Evolutionary conservation across 2,329 filamentous ascomycete species (phyloP).

Genomic region (Karstenula rhodostoma): DNA sequence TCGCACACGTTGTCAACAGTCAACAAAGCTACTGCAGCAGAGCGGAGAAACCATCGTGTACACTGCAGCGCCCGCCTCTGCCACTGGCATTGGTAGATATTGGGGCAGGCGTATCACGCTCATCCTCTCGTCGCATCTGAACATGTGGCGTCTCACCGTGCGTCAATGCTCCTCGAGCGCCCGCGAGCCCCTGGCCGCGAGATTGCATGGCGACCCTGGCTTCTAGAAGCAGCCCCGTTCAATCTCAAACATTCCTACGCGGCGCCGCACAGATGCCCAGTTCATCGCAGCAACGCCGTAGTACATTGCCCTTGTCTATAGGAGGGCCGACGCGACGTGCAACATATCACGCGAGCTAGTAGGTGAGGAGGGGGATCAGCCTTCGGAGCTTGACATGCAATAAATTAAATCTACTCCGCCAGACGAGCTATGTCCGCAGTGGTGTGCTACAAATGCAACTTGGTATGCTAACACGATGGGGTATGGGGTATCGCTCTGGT

Average conservation of each 20-base stretch:
- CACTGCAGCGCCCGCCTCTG: background rate
- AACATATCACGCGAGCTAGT: background rate
- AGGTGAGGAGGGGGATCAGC: background rate
- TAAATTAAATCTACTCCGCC: slow-evolving; percentile 18
- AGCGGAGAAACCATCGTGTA: slow-evolving; percentile 11
- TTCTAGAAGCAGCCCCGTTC: slow-evolving; percentile 11
- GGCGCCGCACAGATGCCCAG: background rate
- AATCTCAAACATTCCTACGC: slow-evolving; percentile 13
- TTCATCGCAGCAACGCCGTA: background rate
- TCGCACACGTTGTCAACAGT: slow-evolving; percentile 5
- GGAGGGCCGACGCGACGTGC: background rate
- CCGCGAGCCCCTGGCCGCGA: slow-evolving; percentile 16
- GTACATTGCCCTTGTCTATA: background rate
- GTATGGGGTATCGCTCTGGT: slow-evolving; percentile 22
- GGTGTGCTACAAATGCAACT: slow-evolving; percentile 19
- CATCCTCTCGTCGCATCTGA: slow-evolving; percentile 6
- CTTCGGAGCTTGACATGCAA: background rate
- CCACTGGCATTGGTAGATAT: background rate
- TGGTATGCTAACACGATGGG: slow-evolving; percentile 9
- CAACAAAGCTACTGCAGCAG: slow-evolving; percentile 10
- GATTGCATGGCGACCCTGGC: slow-evolving; percentile 19
- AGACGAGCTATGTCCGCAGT: background rate
- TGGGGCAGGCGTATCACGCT: background rate
- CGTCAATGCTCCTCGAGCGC: slow-evolving; percentile 10
- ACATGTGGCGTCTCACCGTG: slow-evolving; percentile 16